Evolutionary conservation across 1,284 basidiomycete genomes (phyloP).

Genomic region (Leccinum proximum): DNA sequence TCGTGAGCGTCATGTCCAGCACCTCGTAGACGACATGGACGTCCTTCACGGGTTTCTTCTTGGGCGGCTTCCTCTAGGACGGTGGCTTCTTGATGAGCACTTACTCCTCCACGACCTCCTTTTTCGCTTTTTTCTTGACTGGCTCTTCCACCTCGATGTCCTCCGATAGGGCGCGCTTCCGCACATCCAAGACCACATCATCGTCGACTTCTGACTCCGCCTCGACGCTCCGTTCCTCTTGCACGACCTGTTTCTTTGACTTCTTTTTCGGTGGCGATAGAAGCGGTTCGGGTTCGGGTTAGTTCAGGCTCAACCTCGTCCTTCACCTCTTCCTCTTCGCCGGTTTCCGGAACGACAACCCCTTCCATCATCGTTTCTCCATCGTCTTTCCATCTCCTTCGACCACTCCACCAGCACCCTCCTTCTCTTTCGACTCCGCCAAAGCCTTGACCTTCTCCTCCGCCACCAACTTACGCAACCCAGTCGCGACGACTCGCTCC

Average conservation of each 20-base stretch:
- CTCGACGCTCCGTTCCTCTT: slow-evolving; percentile 34
- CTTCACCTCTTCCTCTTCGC: slow-evolving; percentile 35
- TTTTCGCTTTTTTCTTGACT: slow-evolving; percentile 35
- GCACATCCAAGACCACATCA: slow-evolving; percentile 21
- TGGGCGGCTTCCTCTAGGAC: slow-evolving; percentile 33
- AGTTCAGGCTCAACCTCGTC: slow-evolving; percentile 7
- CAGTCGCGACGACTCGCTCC: slow-evolving; percentile 58
- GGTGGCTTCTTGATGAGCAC: slow-evolving; percentile 34
- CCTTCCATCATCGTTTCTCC: slow-evolving; percentile 52
- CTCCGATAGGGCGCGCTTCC: slow-evolving; percentile 35
- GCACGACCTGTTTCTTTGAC: slow-evolving; percentile 36
- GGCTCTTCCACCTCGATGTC: slow-evolving; percentile 39
- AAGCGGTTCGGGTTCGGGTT: slow-evolving; percentile 30
- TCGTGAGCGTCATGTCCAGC: too few relatives aligned
- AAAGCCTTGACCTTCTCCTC: slow-evolving; percentile 48
- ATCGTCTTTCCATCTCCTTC: slow-evolving; percentile 28
- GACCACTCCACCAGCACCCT: slow-evolving; percentile 12
- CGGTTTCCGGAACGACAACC: slow-evolving; percentile 67
- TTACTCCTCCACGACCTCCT: slow-evolving; percentile 23
- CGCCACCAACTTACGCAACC: slow-evolving; percentile 51
- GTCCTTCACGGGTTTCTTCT: slow-evolving; percentile 32
- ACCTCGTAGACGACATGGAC: slow-evolving; percentile 5
- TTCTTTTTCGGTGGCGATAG: slow-evolving; percentile 44
- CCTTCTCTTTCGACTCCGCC: slow-evolving; percentile 42
- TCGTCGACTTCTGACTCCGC: slow-evolving; percentile 47